Percentiles rank a stretch among this genome's conserved stretches.
These are phyloP conservation scores for Westerdykella ornata DNA, from an alignment of 2,329 filamentous ascomycete species.

Conservation along the genomic window DNA sequence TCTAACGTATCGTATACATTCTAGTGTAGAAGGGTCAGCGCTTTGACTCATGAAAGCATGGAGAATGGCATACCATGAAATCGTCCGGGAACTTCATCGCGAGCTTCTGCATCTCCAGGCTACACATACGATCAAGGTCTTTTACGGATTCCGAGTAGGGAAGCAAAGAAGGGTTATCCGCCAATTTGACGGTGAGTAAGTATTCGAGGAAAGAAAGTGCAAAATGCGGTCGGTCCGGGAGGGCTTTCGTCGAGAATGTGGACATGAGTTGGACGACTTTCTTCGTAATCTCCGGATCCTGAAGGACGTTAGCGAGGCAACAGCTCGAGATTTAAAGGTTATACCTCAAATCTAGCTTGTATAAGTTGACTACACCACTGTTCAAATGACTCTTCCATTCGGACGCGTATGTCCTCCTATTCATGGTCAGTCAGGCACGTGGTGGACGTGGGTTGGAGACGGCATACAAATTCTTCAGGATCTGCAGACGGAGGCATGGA, in stretches of 20 bases:
- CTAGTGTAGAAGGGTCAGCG: slow-evolving; percentile 39
- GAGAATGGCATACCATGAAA: slow-evolving; percentile 55
- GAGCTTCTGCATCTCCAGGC: slow-evolving; percentile 79
- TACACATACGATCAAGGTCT: slow-evolving; percentile 76
- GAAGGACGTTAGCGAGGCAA: slow-evolving; percentile 1
- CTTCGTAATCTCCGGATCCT: slow-evolving; percentile 78
- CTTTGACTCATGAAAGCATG: background rate
- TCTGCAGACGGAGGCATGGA: slow-evolving; percentile 21
- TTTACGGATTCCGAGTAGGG: slow-evolving; percentile 84
- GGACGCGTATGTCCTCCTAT: slow-evolving; percentile 46
- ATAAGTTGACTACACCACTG: slow-evolving; percentile 68
- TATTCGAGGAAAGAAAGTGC: slow-evolving; percentile 88
- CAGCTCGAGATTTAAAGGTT: background rate
- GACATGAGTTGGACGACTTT: slow-evolving; percentile 75
- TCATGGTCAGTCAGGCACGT: slow-evolving; percentile 8
- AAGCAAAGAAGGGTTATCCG: slow-evolving; percentile 61
- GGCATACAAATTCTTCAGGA: slow-evolving; percentile 40
- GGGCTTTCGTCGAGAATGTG: slow-evolving; percentile 72
- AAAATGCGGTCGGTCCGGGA: slow-evolving; percentile 70
- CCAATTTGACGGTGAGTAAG: slow-evolving; percentile 76
- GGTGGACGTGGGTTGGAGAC: too few species aligned
- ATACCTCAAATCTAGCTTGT: slow-evolving; percentile 60
- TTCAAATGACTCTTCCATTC: slow-evolving; percentile 59
- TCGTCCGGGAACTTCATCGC: slow-evolving; percentile 89
- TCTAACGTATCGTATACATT: slow-evolving; percentile 84